Conservation (phyloP, 1,139 yeast species). For the Taiozyma onychis region DNA sequence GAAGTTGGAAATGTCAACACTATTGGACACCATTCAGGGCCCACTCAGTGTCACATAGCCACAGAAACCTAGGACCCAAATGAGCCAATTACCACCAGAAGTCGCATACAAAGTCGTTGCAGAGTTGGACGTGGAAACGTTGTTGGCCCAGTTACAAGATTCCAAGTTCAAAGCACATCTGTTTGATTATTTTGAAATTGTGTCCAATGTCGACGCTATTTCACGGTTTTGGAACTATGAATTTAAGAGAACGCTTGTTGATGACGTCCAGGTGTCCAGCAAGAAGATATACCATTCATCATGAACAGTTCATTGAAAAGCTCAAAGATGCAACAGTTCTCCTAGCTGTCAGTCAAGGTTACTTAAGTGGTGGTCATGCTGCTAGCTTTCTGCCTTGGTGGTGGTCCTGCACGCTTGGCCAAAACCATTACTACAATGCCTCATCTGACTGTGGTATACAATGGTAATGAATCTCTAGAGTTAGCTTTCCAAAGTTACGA, state of each 20-base stretch:
- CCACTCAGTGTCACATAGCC: too few relatives aligned
- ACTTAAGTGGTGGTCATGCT: not conserved
- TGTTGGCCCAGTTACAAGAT: not conserved
- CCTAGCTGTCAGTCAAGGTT: not conserved
- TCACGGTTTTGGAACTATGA: not conserved
- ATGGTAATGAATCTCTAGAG: not conserved
- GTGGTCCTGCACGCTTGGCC: not conserved
- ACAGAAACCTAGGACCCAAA: not conserved
- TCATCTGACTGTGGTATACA: not conserved
- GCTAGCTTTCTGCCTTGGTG: not conserved
- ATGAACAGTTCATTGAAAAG: not conserved
- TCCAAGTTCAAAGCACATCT: not conserved
- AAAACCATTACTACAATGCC: not conserved
- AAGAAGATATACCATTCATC: not conserved
- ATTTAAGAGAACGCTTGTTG: not conserved
- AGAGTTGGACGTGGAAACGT: not conserved
- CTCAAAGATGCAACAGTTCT: not conserved
- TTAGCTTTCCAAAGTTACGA: not conserved
- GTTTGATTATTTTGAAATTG: not conserved
- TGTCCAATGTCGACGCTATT: not conserved
- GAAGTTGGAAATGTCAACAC: too few relatives aligned
- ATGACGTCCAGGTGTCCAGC: not conserved
- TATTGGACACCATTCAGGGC: too few relatives aligned
- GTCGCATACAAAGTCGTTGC: not conserved
- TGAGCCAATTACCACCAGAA: not conserved